Evolutionary conservation across 139 green algal species (phyloP).

Genomic region (Haematococcus lacustris): DNA sequence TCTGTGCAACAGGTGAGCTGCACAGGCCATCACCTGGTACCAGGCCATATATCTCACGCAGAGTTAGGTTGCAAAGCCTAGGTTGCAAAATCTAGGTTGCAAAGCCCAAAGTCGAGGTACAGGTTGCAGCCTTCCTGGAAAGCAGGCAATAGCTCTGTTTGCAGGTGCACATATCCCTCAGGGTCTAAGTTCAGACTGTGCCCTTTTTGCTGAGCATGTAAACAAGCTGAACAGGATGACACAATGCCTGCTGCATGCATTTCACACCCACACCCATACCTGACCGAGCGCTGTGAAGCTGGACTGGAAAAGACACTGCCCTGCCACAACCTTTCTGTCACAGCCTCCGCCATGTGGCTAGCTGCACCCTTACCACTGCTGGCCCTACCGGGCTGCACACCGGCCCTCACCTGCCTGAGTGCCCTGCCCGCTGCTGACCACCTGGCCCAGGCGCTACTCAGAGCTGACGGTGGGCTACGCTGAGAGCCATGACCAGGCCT

Average conservation of each 20-base stretch:
- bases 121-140: background rate
- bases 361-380: background rate
- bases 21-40: too few species aligned
- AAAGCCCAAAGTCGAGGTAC: background rate
- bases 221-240: too few species aligned
- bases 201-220: too few species aligned
- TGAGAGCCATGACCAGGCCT: slow-evolving; percentile 34
- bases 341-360: background rate
- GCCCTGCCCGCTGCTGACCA: background rate
- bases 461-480: slow-evolving; percentile 79
- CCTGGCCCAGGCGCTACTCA: slow-evolving; percentile 48
- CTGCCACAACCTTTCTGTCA: background rate
- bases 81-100: background rate
- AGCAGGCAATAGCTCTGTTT: background rate
- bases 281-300: background rate
- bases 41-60: background rate
- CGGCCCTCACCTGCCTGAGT: background rate
- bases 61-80: background rate
- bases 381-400: background rate
- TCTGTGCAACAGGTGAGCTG: slow-evolving; percentile 77
- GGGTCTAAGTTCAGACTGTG: too few species aligned
- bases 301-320: background rate
- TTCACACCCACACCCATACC: too few species aligned
- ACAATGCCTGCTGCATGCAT: too few species aligned
- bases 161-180: background rate